Evolutionary conservation across 257 asterid genomes (phyloP), one percentile per base, ranked within the genome.

Genomic region (Fraxinus anomala): DNA sequence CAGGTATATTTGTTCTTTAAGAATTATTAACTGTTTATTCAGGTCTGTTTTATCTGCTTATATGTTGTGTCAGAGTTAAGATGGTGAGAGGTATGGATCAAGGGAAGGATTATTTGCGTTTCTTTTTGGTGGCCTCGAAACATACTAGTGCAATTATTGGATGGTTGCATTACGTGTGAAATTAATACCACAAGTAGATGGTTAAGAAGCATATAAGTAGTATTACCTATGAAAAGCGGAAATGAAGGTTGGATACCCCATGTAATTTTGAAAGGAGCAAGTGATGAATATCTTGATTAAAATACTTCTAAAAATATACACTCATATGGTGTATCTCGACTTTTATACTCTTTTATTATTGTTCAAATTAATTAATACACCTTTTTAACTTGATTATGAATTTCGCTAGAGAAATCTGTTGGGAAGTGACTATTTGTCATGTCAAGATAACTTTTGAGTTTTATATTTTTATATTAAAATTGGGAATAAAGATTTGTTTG

Each of bases 1-100:
- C 99, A 94, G 97, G 99, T 92, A 77, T 39, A 0, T 49, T 36
- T 40, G 2, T 9, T 39, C 8, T 49, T 36, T 8, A 39, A 0
- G 23, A 30, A 42, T 40, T 37, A 24, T 51, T 37, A 23, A 49
- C n/a, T 68, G 70, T 69, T 66, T 54, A 56, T 14, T 39, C 44
- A 8, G 39, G 26, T 51, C 44, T 28, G 5, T 4, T 36, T 33
- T 17, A 56, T n/a, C 28, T 56, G 24, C 66, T 56, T n/a, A 56
- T 51, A 51, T 54, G 65, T 56, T 56, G 9, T 56, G 28, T 56
- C 66, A 19, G 66, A 6, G 26, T 56, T n/a, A 56, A 56, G 66
- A n/a, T 56, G 24, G 26, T 56, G n/a, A n/a, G 66, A 5, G 66
- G 16, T 31, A 51, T 31, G 30, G 31, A 42, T 54, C 23, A 26